Conservation (phyloP, 768 basidiomycete genomes). For the Xerocomus potaroensis region DNA sequence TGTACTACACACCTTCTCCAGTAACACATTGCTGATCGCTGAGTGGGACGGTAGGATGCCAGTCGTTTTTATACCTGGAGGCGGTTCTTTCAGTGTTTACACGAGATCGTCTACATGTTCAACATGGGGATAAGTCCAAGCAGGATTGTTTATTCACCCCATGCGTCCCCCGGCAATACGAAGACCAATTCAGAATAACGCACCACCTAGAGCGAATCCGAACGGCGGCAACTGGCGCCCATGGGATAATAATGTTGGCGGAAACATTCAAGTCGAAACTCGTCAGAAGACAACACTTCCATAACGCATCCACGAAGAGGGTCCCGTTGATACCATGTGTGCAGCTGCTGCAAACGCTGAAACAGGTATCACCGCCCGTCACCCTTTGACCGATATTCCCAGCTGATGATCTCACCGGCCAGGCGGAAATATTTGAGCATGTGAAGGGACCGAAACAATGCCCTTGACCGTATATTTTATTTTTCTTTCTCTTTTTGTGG, state of each 20-base stretch:
- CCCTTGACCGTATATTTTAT: constrained; percentile 2
- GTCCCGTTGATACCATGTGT: constrained; percentile 7
- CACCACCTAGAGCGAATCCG: constrained; percentile 18
- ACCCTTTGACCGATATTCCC: constrained; percentile 22
- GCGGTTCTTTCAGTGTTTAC: constrained; percentile 27
- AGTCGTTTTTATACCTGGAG: constrained; percentile 29
- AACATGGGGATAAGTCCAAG: constrained; percentile 25
- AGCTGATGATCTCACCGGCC: constrained; percentile 20
- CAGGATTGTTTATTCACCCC: constrained; percentile 25
- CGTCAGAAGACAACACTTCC: constrained; percentile 27
- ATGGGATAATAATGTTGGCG: constrained; percentile 17
- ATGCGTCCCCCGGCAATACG: constrained; percentile 20
- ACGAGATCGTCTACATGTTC: constrained; percentile 20
- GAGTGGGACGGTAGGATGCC: constrained; percentile 3
- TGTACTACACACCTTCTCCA: constrained; percentile 48
- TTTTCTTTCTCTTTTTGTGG: background rate
- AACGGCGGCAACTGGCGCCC: constrained; percentile 10
- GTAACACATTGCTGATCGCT: constrained; percentile 48
- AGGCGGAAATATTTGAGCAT: constrained; percentile 20
- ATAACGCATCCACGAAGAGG: constrained; percentile 29
- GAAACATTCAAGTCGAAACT: constrained; percentile 29
- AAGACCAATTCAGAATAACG: constrained; percentile 27
- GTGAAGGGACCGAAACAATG: constrained; percentile 16
- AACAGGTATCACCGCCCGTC: constrained; percentile 29
- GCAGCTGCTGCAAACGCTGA: constrained; percentile 18